Evolutionary conservation across 2,329 filamentous ascomycete species (phyloP).

Genomic region (Ophiocordyceps robertsii): DNA sequence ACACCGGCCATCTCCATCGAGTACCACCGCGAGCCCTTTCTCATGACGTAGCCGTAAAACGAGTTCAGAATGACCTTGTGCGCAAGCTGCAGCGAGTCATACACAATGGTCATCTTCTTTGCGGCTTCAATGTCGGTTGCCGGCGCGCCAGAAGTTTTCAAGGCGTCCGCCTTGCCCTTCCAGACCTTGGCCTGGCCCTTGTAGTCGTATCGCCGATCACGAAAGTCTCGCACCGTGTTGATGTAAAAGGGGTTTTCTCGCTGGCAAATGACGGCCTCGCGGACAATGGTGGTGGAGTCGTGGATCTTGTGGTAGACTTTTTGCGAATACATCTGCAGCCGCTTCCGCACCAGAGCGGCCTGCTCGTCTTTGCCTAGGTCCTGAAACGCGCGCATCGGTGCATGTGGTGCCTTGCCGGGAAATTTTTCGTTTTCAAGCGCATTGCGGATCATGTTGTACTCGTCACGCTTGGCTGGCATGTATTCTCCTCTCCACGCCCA

Average conservation of each 20-base stretch:
- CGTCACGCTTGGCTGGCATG: constrained; percentile 85
- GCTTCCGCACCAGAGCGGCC: constrained; percentile 66
- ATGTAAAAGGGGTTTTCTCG: constrained; percentile 98
- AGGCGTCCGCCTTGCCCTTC: constrained; percentile 86
- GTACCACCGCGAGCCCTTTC: constrained; percentile 97
- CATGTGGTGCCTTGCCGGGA: constrained; percentile 62
- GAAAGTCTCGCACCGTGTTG: constrained; percentile 87
- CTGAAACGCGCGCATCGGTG: constrained; percentile 60
- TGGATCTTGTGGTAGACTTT: constrained; percentile 99
- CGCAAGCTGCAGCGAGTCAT: constrained; percentile 87
- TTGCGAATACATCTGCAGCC: constrained; percentile 84
- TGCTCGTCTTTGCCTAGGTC: constrained; percentile 76
- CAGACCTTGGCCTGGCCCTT: constrained; percentile 97
- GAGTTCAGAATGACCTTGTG: constrained; percentile 99
- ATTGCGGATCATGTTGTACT: constrained; percentile 98
- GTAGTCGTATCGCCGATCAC: constrained; percentile 95
- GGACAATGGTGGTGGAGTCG: constrained; percentile 80
- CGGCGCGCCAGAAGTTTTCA: constrained; percentile 72
- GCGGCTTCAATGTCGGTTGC: constrained; percentile 73
- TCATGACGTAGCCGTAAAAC: constrained; percentile 99
- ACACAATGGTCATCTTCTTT: constrained; percentile 97
- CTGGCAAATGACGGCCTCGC: constrained; percentile 96
- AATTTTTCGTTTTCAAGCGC: constrained; percentile 87
- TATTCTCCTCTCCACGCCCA: constrained; percentile 99
- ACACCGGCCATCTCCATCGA: constrained; percentile 99